Evolutionary conservation across 2,329 filamentous ascomycete species (phyloP).

Genomic region (Fusarium mundagurra): DNA sequence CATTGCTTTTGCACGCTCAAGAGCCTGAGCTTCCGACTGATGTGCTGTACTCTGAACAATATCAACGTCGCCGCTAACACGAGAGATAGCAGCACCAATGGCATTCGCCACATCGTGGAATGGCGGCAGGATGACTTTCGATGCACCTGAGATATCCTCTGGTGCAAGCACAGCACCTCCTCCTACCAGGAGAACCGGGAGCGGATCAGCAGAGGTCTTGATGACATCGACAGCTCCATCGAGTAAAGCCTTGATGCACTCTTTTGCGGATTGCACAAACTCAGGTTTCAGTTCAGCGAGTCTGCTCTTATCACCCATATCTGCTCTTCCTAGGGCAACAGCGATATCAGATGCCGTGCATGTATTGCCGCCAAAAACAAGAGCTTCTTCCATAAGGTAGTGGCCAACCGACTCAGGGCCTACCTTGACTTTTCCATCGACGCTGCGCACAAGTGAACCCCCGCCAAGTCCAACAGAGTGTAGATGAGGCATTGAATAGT

Average conservation of each 20-base stretch:
- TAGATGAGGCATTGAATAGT: slow-evolving; percentile 19
- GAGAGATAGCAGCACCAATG: slow-evolving; percentile 58
- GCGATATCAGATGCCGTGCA: slow-evolving; percentile 1
- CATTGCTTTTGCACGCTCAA: not conserved
- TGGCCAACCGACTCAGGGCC: not conserved
- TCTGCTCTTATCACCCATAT: not conserved
- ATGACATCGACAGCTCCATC: slow-evolving; percentile 2
- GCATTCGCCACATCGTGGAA: slow-evolving; percentile 57
- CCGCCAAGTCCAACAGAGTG: slow-evolving; percentile 45
- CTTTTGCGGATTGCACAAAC: not conserved
- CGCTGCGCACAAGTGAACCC: not conserved
- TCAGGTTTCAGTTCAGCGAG: not conserved
- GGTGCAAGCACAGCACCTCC: slow-evolving; percentile 56
- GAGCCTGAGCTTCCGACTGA: not conserved
- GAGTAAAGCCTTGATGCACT: not conserved
- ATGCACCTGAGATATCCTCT: slow-evolving; percentile 48
- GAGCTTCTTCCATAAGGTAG: not conserved
- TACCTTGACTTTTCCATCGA: not conserved
- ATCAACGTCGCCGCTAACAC: not conserved
- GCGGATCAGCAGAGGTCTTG: not conserved
- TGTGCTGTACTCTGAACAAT: not conserved
- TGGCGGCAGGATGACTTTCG: slow-evolving; percentile 45
- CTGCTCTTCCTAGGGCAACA: not conserved
- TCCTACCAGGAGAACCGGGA: slow-evolving; percentile 45
- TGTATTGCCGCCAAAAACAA: slow-evolving; percentile 2